These are phyloP conservation scores for Aspergillus saccharolyticus DNA, from an alignment of 495 filamentous ascomycete species.

Conservation along the genomic window DNA sequence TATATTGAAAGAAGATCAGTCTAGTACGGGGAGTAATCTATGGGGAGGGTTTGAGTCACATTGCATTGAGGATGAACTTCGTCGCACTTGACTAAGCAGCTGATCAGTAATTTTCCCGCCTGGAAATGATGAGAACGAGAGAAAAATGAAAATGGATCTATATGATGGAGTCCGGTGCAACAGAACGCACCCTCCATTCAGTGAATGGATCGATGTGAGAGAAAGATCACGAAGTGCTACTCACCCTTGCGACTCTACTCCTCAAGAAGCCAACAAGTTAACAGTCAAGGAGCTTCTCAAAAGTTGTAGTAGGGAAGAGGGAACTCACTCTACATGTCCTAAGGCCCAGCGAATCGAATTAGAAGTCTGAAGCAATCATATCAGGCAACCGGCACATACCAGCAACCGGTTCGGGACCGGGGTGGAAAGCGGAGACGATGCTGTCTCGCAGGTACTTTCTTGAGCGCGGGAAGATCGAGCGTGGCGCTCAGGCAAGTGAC, in stretches of 20 bases:
- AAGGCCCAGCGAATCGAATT: constrained; percentile 1
- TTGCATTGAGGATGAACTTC: constrained; percentile 49
- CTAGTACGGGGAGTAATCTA: neutral
- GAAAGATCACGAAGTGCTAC: constrained; percentile 2
- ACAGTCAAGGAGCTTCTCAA: constrained; percentile 2
- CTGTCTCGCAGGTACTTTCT: constrained; percentile 29
- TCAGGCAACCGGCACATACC: constrained; percentile 34
- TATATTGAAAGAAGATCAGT: constrained; percentile 13
- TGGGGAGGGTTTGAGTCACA: constrained; percentile 28
- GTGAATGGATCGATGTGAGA: neutral
- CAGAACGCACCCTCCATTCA: too few relatives aligned
- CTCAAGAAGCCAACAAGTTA: constrained; percentile 13
- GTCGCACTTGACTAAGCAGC: constrained; percentile 45
- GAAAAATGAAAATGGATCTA: too few relatives aligned
- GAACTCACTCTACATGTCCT: constrained; percentile 50
- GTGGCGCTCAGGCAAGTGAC: constrained; percentile 8
- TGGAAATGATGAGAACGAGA: neutral
- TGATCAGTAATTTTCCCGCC: neutral
- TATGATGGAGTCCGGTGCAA: too few relatives aligned
- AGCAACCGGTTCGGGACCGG: constrained; percentile 49
- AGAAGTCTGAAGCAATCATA: constrained; percentile 10
- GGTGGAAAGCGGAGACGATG: constrained; percentile 48
- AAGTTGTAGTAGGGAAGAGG: constrained; percentile 5
- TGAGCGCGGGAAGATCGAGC: constrained; percentile 6
- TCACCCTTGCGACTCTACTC: constrained; percentile 48